These are phyloP conservation scores for Pythium aphanidermatum DNA, from an alignment of 352 stramenopile genomes.

Conservation along the genomic window DNA sequence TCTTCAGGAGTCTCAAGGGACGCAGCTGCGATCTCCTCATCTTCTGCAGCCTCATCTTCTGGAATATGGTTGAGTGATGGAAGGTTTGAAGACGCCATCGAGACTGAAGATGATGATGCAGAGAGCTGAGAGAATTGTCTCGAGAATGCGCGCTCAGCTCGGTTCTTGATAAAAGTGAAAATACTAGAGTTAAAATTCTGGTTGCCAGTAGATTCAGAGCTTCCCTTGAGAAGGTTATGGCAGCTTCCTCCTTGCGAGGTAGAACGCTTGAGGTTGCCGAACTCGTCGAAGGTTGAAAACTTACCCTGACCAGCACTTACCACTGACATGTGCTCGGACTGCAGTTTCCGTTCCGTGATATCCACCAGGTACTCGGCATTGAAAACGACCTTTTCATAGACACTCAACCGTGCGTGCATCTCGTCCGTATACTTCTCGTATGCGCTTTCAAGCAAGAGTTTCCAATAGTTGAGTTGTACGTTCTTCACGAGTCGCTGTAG, in stretches of 20 bases:
- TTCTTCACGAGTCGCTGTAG: constrained; percentile 56
- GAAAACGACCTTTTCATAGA: constrained; percentile 56
- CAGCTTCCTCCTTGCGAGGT: constrained; percentile 14
- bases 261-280: constrained; percentile 66
- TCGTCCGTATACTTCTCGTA: constrained; percentile 54
- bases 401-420: constrained; percentile 46
- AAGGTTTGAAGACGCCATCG: not conserved
- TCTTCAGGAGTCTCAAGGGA: constrained; percentile 29
- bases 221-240: constrained; percentile 7
- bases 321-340: constrained; percentile 33
- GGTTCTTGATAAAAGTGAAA: constrained; percentile 73
- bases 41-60: constrained; percentile 37
- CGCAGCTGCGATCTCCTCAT: constrained; percentile 17
- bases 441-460: constrained; percentile 43
- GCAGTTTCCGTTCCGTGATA: constrained; percentile 65
- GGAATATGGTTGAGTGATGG: constrained; percentile 30
- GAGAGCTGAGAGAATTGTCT: constrained; percentile 48
- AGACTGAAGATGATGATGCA: constrained; percentile 4
- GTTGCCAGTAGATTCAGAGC: not conserved
- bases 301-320: constrained; percentile 55
- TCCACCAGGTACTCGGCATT: constrained; percentile 59
- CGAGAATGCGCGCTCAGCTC: constrained; percentile 52
- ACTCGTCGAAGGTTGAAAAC: constrained; percentile 73
- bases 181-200: constrained; percentile 56
- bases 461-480: constrained; percentile 57